phyloP scores from a whole-genome alignment of 805 yeast species.

The Ogataea ramenticola region DNA sequence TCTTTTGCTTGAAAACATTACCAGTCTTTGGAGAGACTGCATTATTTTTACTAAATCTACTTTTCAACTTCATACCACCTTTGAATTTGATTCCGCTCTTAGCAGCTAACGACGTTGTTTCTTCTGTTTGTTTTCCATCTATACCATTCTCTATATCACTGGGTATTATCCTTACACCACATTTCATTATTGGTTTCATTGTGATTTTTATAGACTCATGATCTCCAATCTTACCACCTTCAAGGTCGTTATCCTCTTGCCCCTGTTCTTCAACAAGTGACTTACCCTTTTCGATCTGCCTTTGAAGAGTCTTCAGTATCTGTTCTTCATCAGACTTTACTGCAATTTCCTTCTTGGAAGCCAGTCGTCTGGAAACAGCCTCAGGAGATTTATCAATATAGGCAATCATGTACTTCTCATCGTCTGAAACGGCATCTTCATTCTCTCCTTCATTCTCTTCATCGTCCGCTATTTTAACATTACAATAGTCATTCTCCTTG shows the following conservation, averaged over 20 bases:
- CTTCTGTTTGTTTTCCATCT: conserved; percentile 6
- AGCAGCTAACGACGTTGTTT: not conserved
- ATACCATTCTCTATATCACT: conserved; percentile 11
- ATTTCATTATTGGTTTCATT: conserved; percentile 18
- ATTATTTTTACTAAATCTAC: not conserved
- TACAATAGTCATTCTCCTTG: conserved; percentile 47
- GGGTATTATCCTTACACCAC: conserved; percentile 22
- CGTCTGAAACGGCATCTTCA: conserved; percentile 25
- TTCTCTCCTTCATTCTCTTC: conserved; percentile 26
- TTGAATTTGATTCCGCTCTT: not conserved
- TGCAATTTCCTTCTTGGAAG: conserved; percentile 27
- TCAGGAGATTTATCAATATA: conserved; percentile 51
- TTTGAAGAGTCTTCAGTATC: conserved; percentile 33
- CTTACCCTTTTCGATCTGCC: conserved; percentile 45
- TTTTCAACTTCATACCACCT: conserved; percentile 1
- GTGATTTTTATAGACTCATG: conserved; percentile 14
- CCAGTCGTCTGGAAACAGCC: conserved; percentile 33
- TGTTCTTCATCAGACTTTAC: conserved; percentile 40
- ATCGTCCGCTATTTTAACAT: conserved; percentile 32
- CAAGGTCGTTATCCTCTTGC: conserved; percentile 1
- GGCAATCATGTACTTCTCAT: conserved; percentile 30
- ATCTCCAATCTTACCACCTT: conserved; percentile 1
- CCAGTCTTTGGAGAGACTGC: not conserved
- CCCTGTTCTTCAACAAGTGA: conserved; percentile 2
- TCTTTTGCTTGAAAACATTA: conserved; percentile 1